Base-by-base conservation (phyloP, 371 early-diverging fungal genomes). In the Mucor racemosus region DNA sequence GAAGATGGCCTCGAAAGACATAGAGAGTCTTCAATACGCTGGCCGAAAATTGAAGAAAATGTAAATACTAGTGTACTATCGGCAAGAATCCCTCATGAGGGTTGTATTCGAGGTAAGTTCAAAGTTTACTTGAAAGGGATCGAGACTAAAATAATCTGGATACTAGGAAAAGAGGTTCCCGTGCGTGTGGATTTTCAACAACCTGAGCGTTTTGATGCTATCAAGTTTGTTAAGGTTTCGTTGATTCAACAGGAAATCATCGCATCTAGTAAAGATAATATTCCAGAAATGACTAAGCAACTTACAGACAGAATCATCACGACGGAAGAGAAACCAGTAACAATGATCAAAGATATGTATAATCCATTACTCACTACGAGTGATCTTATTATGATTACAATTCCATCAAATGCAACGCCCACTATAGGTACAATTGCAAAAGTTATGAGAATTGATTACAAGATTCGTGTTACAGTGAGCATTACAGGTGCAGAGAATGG, bases 261-360 rank as follows among this genome's bases (percentile, higher is more conserved):
- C 31, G 56, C 66, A 3, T 66, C 66, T 0, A 46, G 17, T 31
- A 66, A 33, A 41, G 66, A 66, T 35, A 58, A 54, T 34, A n/a
- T 57, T 39, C 66, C 66, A 5, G 60, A 66, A 5, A 66, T 53
- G 60, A 66, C 66, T 15, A 60, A 60, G 17, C 66, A 66, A 33
- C 33, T 66, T 11, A 19, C 46, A 11, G 66, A 66, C 14, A 66
- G 40, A 60, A 15, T 66, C 9, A 21, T 66, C 15, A 19, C 50
- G 21, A 39, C 15, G 0, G 34, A 46, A 31, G 58, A 31, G 19
- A 59, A 58, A n/a, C 21, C 35, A 19, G 9, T 65, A 19, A n/a
- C 15, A 14, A 13, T 62, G 21, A 0, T 3, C 3, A 36, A 46
- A 5, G 53, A 21, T 14, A 31, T 26, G 15, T 17, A 34, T 4